Percentiles rank a stretch among this genome's conserved stretches.
Evolutionary conservation across 352 stramenopile species (phyloP).

Genomic region (Pythium aristosporum): DNA sequence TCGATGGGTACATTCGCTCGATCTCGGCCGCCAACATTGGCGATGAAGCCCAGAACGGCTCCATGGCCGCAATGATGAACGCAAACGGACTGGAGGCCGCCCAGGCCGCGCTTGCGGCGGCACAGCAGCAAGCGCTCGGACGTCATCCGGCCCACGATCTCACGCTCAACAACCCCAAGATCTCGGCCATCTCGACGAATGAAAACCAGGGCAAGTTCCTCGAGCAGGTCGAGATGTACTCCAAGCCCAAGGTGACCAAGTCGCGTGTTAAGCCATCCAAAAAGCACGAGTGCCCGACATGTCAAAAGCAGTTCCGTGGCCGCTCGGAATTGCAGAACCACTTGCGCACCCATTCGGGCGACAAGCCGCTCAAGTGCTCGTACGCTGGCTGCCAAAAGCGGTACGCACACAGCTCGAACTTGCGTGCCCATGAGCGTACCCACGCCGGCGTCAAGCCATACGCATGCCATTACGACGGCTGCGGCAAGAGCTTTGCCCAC

Average conservation of each 20-base stretch:
- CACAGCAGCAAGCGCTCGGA: slow-evolving; percentile 21
- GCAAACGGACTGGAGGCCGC: slow-evolving; percentile 13
- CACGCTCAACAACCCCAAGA: slow-evolving; percentile 65
- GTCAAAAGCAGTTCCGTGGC: slow-evolving; percentile 81
- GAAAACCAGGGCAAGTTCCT: slow-evolving; percentile 86
- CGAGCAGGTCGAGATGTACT: slow-evolving; percentile 89
- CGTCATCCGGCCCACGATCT: slow-evolving; percentile 39
- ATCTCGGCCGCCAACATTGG: slow-evolving; percentile 45
- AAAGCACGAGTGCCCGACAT: slow-evolving; percentile 86
- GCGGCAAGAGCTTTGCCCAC: slow-evolving; percentile 89
- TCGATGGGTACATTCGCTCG: slow-evolving; percentile 83
- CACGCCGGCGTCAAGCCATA: slow-evolving; percentile 90
- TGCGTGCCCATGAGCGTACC: slow-evolving; percentile 90
- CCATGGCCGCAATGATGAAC: background rate
- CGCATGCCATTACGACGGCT: slow-evolving; percentile 88
- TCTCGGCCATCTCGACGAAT: slow-evolving; percentile 64
- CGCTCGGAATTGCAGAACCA: slow-evolving; percentile 86
- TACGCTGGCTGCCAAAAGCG: slow-evolving; percentile 85
- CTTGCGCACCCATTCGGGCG: slow-evolving; percentile 88
- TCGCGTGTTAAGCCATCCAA: slow-evolving; percentile 85
- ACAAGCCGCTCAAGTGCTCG: slow-evolving; percentile 89
- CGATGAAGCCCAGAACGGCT: slow-evolving; percentile 13
- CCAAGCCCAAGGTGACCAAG: slow-evolving; percentile 85
- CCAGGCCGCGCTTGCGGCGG: slow-evolving; percentile 24
- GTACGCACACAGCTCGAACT: slow-evolving; percentile 90